phyloP scores from a whole-genome alignment of 2,329 filamentous ascomycete genomes.

The Colletotrichum scovillei region DNA sequence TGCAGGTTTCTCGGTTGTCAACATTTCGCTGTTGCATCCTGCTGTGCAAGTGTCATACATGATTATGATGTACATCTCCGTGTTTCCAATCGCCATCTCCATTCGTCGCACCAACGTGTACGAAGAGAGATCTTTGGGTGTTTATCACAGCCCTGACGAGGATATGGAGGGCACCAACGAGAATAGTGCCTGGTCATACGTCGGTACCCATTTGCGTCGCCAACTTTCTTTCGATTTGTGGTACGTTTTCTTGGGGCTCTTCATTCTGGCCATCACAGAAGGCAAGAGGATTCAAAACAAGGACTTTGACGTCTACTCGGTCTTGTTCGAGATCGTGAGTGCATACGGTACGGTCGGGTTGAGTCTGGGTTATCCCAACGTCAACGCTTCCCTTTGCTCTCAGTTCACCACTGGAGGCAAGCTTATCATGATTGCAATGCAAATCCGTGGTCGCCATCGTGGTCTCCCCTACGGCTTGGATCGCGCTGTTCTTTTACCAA shows the following conservation, averaged over 20 bases:
- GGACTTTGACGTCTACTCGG: conserved; percentile 75
- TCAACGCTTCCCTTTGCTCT: conserved; percentile 84
- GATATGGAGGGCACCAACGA: conserved; percentile 61
- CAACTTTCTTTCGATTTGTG: conserved; percentile 98
- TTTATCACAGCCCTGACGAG: conserved; percentile 68
- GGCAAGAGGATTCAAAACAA: conserved; percentile 73
- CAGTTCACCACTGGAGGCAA: conserved; percentile 83
- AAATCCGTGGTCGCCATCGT: conserved; percentile 76
- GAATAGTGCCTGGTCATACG: conserved; percentile 78
- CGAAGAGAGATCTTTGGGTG: conserved; percentile 87
- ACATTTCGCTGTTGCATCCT: conserved; percentile 82
- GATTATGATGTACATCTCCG: conserved; percentile 99
- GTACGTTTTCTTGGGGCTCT: conserved; percentile 95
- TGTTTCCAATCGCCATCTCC: conserved; percentile 96
- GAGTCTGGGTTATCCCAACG: conserved; percentile 81
- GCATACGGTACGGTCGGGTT: conserved; percentile 96
- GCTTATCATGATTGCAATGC: conserved; percentile 76
- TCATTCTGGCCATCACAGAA: conserved; percentile 92
- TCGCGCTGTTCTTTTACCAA: conserved; percentile 69
- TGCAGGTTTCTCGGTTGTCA: conserved; percentile 88
- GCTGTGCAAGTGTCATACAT: conserved; percentile 94
- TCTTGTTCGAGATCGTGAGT: conserved; percentile 88
- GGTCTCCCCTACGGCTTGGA: conserved; percentile 75
- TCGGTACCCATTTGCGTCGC: conserved; percentile 89
- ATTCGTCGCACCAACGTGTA: conserved; percentile 96